Percentiles rank a stretch among this genome's conserved stretches.
phyloP scores from a whole-genome alignment of 768 basidiomycete species.

The Candolleomyces aberdarensis region DNA sequence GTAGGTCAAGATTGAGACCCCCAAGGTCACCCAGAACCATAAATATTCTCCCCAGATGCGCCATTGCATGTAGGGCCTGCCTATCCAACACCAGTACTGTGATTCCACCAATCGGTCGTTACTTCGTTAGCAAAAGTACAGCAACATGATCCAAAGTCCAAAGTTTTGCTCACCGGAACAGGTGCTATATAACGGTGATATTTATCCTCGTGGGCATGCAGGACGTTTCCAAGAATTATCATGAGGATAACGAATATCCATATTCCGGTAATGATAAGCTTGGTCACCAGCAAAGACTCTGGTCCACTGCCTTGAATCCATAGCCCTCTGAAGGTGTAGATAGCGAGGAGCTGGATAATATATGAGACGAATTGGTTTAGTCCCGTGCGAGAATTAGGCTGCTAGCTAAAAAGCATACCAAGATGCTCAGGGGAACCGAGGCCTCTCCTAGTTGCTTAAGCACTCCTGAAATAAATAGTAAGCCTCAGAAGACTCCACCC shows the following conservation, averaged over 20 bases:
- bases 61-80: slow-evolving; percentile 22
- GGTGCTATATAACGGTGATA: slow-evolving; percentile 25
- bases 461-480: slow-evolving; percentile 14
- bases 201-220: slow-evolving; percentile 13
- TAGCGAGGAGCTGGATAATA: slow-evolving; percentile 28
- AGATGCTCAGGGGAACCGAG: slow-evolving; percentile 30
- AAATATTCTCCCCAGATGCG: slow-evolving; percentile 41
- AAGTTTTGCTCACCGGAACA: slow-evolving; percentile 28
- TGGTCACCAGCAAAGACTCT: slow-evolving; percentile 23
- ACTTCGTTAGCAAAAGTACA: background rate
- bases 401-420: slow-evolving; percentile 20
- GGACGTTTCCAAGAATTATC: slow-evolving; percentile 25
- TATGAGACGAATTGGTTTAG: no score
- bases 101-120: background rate
- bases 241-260: slow-evolving; percentile 35
- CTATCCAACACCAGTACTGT: slow-evolving; percentile 45
- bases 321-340: slow-evolving; percentile 40
- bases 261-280: slow-evolving; percentile 21
- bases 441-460: slow-evolving; percentile 34
- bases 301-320: slow-evolving; percentile 31
- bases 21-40: slow-evolving; percentile 43
- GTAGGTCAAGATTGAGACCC: slow-evolving; percentile 31
- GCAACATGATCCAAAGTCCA: background rate
- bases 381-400: no score
- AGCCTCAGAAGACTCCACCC: no score